phyloP scores from a whole-genome alignment of 2,329 filamentous ascomycete genomes.

The Aspergillus sp. region DNA sequence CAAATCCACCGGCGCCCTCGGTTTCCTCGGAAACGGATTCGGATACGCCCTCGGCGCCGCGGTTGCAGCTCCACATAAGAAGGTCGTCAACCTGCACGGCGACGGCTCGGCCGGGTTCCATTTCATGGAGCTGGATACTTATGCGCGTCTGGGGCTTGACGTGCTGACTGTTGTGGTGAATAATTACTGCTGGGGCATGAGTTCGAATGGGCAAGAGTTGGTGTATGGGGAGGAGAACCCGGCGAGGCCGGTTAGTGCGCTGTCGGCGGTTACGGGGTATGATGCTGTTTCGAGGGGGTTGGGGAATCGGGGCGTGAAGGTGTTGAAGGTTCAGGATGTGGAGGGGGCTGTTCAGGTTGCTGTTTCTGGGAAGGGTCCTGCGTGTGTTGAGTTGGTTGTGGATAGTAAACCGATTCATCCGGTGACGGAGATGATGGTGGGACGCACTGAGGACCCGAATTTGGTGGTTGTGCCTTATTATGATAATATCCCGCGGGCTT shows the following conservation, averaged over 20 bases:
- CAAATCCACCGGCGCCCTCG: conserved; percentile 35
- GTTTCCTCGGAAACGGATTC: conserved; percentile 50
- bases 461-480: conserved; percentile 52
- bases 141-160: conserved; percentile 39
- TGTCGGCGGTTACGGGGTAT: conserved; percentile 37
- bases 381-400: conserved; percentile 44
- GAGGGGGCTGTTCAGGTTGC: conserved; percentile 33
- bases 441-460: conserved; percentile 41
- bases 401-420: conserved; percentile 33
- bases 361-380: conserved; percentile 27
- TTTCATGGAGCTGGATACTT: conserved; percentile 48
- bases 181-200: conserved; percentile 50
- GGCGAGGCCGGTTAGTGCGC: conserved; percentile 30
- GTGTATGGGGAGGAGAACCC: conserved; percentile 38
- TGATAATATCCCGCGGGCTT: conserved; percentile 44
- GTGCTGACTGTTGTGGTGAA: conserved; percentile 47
- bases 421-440: conserved; percentile 42
- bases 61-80: conserved; percentile 37
- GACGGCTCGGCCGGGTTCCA: conserved; percentile 49
- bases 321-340: conserved; percentile 30
- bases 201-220: conserved; percentile 45
- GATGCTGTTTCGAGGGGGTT: conserved; percentile 45
- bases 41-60: conserved; percentile 47
- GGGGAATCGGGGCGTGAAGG: conserved; percentile 29
- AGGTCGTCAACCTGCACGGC: conserved; percentile 47